phyloP scores from a whole-genome alignment of 495 filamentous ascomycete genomes.

The Apiosordaria backusii region DNA sequence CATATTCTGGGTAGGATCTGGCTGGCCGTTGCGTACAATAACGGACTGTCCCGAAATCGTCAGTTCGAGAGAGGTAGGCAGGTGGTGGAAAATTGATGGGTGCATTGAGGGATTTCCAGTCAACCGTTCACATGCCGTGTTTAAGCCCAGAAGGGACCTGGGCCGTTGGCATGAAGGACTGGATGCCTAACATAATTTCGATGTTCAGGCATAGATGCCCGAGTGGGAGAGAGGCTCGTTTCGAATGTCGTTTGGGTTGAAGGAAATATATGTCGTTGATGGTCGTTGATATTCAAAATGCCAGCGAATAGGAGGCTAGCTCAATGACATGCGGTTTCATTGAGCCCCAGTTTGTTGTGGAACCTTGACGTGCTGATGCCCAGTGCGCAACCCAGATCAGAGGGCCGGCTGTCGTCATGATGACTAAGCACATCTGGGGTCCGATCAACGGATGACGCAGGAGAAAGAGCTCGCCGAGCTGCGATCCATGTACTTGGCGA shows the following conservation, averaged over 20 bases:
- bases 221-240: neutral
- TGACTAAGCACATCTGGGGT: neutral
- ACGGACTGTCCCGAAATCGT: neutral
- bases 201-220: neutral
- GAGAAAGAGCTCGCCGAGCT: neutral
- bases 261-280: neutral
- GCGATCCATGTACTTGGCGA: neutral
- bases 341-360: neutral
- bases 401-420: constrained; percentile 1
- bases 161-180: neutral
- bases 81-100: neutral
- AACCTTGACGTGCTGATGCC: neutral
- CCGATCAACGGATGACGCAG: constrained; percentile 11
- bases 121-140: neutral
- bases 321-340: neutral
- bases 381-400: neutral
- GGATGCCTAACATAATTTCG: neutral
- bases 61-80: neutral
- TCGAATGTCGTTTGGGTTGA: neutral
- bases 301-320: neutral
- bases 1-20: neutral
- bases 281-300: neutral
- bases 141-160: neutral
- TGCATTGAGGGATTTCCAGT: neutral
- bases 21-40: neutral